Evolutionary conservation across 306 rosid genomes (phyloP), one percentile per base, ranked within the genome.

Genomic region (Corylus heterophylla): DNA sequence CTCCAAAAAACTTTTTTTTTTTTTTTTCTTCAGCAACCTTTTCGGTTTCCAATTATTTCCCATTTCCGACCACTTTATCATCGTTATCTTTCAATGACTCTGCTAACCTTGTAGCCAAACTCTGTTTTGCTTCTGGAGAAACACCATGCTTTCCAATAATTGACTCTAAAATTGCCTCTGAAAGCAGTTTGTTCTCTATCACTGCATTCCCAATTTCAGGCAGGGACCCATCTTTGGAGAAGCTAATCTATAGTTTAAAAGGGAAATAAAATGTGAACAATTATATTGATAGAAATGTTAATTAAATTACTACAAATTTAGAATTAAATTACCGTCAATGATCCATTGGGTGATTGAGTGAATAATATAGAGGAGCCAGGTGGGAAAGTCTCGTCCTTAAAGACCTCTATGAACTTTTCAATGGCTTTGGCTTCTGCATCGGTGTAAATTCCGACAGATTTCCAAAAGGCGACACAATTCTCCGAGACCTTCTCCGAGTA

Each of bases 61-160:
- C 80, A n/a, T 81, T 52, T 44, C 61, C 71, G 16, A n/a, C 44
- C 47, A 62, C 20, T 31, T 47, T 48, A 18, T 35, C 14, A 22
- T 50, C 58, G 45, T 18, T 39, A 25, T 64, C 72, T 56, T 79
- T 82, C 44, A 92, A 61, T 64, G 89, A 69, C 42, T 80, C 76
- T 1, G 64, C 62, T 1, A 91, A 73, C 31, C 92, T 86, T 47
- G 79, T 8, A 3, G 98, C 92, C 81, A 94, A 83, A 80, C 88
- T 87, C 52, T 74, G 71, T 85, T 79, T 92, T 17, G 94, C 86
- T 17, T 13, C 91, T 10, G 98, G 98, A 48, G 97, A 89, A 72
- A 92, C 98, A 5, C 97, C 94, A 74, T 85, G 63, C 84, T 89
- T 86, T 0, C 98, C 94, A 1, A 94, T 62, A 74, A 94, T 92